Conservation (phyloP, 768 basidiomycete species). For the Peribolospora baueri region DNA sequence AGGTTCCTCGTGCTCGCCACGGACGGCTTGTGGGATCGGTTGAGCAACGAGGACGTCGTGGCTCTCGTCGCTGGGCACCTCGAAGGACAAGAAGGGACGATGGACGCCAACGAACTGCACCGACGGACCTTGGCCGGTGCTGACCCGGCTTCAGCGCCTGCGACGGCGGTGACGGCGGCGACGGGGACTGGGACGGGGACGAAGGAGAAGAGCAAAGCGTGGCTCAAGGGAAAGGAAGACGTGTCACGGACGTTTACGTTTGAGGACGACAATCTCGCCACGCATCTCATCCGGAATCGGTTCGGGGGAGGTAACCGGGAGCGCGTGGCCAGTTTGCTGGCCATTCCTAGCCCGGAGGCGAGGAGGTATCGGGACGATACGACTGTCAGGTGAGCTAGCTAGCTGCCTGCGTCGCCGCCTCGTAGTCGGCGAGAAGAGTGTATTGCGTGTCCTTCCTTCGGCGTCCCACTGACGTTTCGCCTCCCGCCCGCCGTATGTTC, state of each 20-base stretch:
- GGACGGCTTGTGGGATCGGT: slow-evolving; percentile 47
- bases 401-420: no score
- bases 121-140: slow-evolving; percentile 4
- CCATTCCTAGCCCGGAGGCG: slow-evolving; percentile 59
- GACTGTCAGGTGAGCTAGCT: slow-evolving; percentile 19
- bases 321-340: slow-evolving; percentile 36
- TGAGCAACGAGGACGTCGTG: slow-evolving; percentile 60
- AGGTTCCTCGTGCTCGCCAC: slow-evolving; percentile 77
- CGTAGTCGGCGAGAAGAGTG: no score
- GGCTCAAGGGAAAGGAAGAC: slow-evolving; percentile 20
- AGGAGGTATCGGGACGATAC: slow-evolving; percentile 61
- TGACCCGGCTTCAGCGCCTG: slow-evolving; percentile 31
- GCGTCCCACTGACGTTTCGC: no score
- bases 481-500: no score
- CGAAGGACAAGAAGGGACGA: slow-evolving; percentile 29
- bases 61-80: slow-evolving; percentile 63
- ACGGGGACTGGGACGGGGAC: slow-evolving; percentile 20
- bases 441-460: no score
- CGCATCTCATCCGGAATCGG: slow-evolving; percentile 68
- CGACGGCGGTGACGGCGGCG: slow-evolving; percentile 35
- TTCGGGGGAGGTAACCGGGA: slow-evolving; percentile 51
- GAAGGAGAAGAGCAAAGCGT: slow-evolving; percentile 18
- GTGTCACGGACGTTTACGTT: slow-evolving; percentile 22
- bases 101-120: slow-evolving; percentile 12
- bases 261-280: slow-evolving; percentile 47